Base-by-base conservation (phyloP, 768 basidiomycete genomes). In the Chalciporus pseudorubinellus region DNA sequence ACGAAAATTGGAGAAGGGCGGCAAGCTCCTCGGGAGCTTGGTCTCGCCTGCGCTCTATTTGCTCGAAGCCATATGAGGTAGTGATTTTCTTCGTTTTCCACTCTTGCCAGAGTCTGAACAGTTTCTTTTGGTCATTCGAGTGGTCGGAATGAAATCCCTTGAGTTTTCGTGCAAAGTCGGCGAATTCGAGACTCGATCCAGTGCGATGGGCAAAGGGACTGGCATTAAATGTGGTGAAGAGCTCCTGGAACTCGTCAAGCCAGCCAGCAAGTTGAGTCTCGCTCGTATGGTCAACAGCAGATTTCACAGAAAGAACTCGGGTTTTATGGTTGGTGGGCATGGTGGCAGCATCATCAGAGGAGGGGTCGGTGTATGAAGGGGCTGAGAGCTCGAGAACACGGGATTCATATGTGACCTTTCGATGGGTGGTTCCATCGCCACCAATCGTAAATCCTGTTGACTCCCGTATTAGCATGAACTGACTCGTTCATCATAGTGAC, bases 221-320 rank as follows among this genome's bases (percentile, higher is more conserved):
- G 2, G 42, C 31, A 39, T 64, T 66, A 41, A 55, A 67, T 14
- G 42, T 34, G 8, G 26, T 39, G 33, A 51, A 46, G 42, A 60
- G 48, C n/a, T 50, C 50, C 9, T 52, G 20, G 40, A 52, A 29
- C 5, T 39, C 6, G 3, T 24, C 19, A 16, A 33, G 24, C 59
- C 56, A 60, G 19, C 52, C 53, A 4, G 19, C 38, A n/a, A 65
- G 26, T 51, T 66, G 65, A 4, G 48, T 57, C 33, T 63, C 60
- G 18, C 66, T 69, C 0, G 67, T 60, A 46, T 69, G 68, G 38
- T 66, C 52, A 31, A 48, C 18, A 24, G 55, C 48, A 4, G 55
- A 51, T 36, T 39, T 22, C 26, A 59, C 22, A 10, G 28, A 20
- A 34, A 57, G n/a, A 12, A 51, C 21, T 4, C 47, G 54, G 18